A percentile compares a stretch with the other conserved stretches of the same genome.
phyloP scores from a whole-genome alignment of 169 alveolate genomes.

The Babesia bigemina region DNA sequence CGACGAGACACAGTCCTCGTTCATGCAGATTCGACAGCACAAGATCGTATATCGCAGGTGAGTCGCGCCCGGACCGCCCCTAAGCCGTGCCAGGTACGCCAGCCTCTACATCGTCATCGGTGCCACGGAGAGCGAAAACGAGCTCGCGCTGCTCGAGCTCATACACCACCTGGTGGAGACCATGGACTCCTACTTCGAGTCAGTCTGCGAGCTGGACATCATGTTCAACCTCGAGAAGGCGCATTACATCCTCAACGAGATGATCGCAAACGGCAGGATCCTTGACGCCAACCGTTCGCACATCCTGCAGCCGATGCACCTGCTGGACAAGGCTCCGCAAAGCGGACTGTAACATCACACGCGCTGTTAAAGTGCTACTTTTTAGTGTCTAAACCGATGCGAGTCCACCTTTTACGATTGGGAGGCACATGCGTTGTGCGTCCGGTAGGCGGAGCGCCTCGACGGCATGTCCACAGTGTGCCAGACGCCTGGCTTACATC shows the following conservation, averaged over 20 bases:
- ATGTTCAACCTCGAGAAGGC: conserved; percentile 98
- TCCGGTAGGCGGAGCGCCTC: too few relatives aligned
- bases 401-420: too few relatives aligned
- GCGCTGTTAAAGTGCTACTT: neutral
- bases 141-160: conserved; percentile 94
- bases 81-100: conserved; percentile 91
- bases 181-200: conserved; percentile 95
- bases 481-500: too few relatives aligned
- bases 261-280: conserved; percentile 93
- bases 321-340: conserved; percentile 42
- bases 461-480: too few relatives aligned
- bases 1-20: conserved; percentile 94
- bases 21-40: conserved; percentile 93
- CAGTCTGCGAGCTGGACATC: conserved; percentile 92
- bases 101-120: conserved; percentile 96
- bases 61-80: neutral
- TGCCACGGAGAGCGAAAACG: conserved; percentile 85
- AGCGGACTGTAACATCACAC: neutral
- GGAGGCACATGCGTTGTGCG: too few relatives aligned
- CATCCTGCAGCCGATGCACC: conserved; percentile 71
- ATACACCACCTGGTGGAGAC: conserved; percentile 97
- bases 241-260: conserved; percentile 96
- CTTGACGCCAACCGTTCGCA: conserved; percentile 91
- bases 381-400: neutral
- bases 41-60: conserved; percentile 89